Evolutionary conservation across 176 grass and related monocot genomes (phyloP).

Genomic region (Musa troglodytarum): DNA sequence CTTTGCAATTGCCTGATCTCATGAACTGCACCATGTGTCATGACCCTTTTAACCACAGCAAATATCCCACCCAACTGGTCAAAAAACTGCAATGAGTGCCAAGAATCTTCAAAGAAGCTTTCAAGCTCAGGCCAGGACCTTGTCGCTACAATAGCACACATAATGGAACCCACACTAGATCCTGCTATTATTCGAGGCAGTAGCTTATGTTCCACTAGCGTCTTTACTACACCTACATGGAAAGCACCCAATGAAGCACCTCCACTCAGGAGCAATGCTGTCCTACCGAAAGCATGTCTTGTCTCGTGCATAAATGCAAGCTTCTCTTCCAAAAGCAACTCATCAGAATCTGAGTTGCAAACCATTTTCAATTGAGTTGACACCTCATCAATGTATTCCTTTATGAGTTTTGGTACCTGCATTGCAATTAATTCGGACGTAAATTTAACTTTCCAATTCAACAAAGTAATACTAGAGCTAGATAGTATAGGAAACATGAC

Average conservation of each 20-base stretch:
- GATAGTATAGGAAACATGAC: not conserved
- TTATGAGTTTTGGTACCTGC: slow-evolving; percentile 83
- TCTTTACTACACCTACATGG: slow-evolving; percentile 84
- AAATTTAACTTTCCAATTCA: not conserved
- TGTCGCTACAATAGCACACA: slow-evolving; percentile 76
- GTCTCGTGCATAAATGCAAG: slow-evolving; percentile 97
- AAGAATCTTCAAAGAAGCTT: slow-evolving; percentile 85
- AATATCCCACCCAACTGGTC: slow-evolving; percentile 89
- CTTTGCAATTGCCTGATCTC: slow-evolving; percentile 73
- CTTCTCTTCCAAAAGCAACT: slow-evolving; percentile 73
- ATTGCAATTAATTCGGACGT: not conserved
- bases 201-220: slow-evolving; percentile 74
- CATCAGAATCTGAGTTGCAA: slow-evolving; percentile 78
- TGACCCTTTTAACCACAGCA: slow-evolving; percentile 62
- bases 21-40: slow-evolving; percentile 72
- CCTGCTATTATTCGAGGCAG: slow-evolving; percentile 82
- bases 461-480: not conserved
- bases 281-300: slow-evolving; percentile 83
- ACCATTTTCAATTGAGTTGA: slow-evolving; percentile 88
- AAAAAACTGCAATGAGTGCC: slow-evolving; percentile 86
- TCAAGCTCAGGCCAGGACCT: slow-evolving; percentile 78
- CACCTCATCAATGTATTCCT: slow-evolving; percentile 95
- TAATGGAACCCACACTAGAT: slow-evolving; percentile 80
- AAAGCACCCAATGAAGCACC: slow-evolving; percentile 85
- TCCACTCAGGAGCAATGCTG: slow-evolving; percentile 74